These are phyloP conservation scores for Alternaria sp. DNA, from an alignment of 2,329 filamentous ascomycete genomes.

Conservation along the genomic window DNA sequence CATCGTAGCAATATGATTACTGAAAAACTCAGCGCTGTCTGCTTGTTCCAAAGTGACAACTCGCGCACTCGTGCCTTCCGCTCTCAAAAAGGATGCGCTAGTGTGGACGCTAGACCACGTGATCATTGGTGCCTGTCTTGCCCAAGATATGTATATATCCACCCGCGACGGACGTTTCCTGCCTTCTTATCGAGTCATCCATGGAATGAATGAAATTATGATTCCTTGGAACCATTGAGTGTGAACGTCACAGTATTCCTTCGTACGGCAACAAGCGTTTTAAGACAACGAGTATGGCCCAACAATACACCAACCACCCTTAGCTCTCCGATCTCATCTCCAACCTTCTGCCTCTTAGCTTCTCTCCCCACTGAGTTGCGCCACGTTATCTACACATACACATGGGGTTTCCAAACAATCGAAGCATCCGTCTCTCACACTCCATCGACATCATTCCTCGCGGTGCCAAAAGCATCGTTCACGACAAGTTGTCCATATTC, in stretches of 20 bases:
- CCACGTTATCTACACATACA: not conserved
- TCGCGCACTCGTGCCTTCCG: not conserved
- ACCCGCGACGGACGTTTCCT: not conserved
- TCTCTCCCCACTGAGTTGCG: not conserved
- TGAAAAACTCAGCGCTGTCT: conserved; percentile 1
- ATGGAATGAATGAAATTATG: not conserved
- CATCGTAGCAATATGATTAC: conserved; percentile 21
- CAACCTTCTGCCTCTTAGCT: not conserved
- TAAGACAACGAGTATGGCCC: not conserved
- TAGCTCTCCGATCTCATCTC: not conserved
- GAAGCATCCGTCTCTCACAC: not conserved
- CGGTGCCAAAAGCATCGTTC: not conserved
- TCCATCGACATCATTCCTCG: not conserved
- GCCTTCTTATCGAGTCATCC: not conserved
- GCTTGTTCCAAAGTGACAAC: not conserved
- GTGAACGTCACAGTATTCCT: not conserved
- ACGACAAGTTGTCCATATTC: not conserved
- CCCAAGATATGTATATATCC: not conserved
- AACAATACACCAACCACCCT: not conserved
- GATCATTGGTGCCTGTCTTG: not conserved
- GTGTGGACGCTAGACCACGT: not conserved
- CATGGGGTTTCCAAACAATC: not conserved
- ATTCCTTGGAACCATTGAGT: not conserved
- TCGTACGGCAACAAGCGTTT: not conserved
- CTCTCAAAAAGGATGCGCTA: not conserved